Conservation (phyloP, 352 stramenopile species). For the Globisporangium middletonii region DNA sequence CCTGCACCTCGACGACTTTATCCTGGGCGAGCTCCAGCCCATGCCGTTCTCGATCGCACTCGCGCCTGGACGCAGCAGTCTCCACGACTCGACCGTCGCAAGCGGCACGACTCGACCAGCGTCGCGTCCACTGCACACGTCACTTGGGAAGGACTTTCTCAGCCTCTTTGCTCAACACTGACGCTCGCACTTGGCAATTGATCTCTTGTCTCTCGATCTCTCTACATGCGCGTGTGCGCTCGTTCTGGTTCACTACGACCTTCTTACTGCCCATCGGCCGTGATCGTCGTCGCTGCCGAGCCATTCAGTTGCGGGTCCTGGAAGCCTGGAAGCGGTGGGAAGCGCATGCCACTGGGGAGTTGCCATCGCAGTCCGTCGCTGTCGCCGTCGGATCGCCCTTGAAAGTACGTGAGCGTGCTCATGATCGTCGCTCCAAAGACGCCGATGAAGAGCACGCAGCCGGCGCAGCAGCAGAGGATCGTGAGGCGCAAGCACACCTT, state of each 20-base stretch:
- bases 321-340: slow-evolving; percentile 7
- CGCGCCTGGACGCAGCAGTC: slow-evolving; percentile 7
- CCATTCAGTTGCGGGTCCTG: neutral
- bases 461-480: slow-evolving; percentile 42
- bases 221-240: neutral
- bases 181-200: neutral
- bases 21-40: slow-evolving; percentile 23
- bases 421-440: slow-evolving; percentile 74
- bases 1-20: slow-evolving; percentile 65
- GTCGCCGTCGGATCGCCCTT: slow-evolving; percentile 11
- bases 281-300: neutral
- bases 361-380: neutral
- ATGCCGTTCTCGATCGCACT: slow-evolving; percentile 4
- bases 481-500: slow-evolving; percentile 52
- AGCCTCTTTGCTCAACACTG: slow-evolving; percentile 77
- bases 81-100: slow-evolving; percentile 3
- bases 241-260: too few species aligned
- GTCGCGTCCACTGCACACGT: slow-evolving; percentile 50
- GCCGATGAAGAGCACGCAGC: slow-evolving; percentile 53
- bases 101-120: slow-evolving; percentile 1
- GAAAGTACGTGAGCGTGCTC: slow-evolving; percentile 71
- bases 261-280: too few species aligned
- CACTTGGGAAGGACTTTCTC: slow-evolving; percentile 68
- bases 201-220: neutral
- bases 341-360: slow-evolving; percentile 13